Conservation (phyloP, 106 monocot species). For the Hemerocallis citrina region DNA sequence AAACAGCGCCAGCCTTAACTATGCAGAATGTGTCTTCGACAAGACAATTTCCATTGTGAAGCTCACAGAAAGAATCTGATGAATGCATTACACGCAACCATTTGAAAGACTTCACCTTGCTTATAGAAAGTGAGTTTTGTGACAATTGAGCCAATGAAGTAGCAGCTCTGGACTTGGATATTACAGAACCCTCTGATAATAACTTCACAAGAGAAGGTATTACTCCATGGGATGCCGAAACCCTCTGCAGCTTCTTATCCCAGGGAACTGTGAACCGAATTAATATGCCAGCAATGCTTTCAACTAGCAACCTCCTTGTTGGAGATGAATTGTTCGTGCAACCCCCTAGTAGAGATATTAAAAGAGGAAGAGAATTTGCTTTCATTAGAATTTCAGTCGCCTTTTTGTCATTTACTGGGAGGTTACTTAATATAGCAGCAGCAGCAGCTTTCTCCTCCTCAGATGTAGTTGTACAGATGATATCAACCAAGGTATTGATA, state of each 20-base stretch:
- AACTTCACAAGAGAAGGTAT: conserved; percentile 61
- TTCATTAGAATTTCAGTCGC: conserved; percentile 39
- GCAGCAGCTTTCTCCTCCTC: conserved; percentile 56
- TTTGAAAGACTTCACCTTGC: conserved; percentile 29
- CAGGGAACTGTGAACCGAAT: conserved; percentile 68
- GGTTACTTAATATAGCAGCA: conserved; percentile 57
- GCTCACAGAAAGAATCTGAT: conserved; percentile 38
- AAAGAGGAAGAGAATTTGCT: conserved; percentile 50
- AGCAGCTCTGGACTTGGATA: conserved; percentile 57
- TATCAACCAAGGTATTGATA: conserved; percentile 37
- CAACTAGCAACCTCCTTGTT: conserved; percentile 27
- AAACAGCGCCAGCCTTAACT: conserved; percentile 47
- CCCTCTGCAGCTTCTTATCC: conserved; percentile 70
- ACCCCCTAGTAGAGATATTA: conserved; percentile 29
- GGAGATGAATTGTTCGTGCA: conserved; percentile 7
- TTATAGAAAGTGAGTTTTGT: conserved; percentile 48
- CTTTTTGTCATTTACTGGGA: conserved; percentile 52
- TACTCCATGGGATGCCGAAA: conserved; percentile 35
- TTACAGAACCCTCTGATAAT: conserved; percentile 35
- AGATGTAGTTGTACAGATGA: conserved; percentile 23
- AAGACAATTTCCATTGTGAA: conserved; percentile 45
- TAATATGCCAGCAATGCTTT: conserved; percentile 42
- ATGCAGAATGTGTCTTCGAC: conserved; percentile 66
- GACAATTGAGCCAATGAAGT: conserved; percentile 69
- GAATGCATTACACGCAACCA: conserved; percentile 46